Percentiles rank a stretch among this genome's conserved stretches.
These are phyloP conservation scores for Kazachstania sp. DNA, from an alignment of 1,139 yeast species.

Conservation along the genomic window DNA sequence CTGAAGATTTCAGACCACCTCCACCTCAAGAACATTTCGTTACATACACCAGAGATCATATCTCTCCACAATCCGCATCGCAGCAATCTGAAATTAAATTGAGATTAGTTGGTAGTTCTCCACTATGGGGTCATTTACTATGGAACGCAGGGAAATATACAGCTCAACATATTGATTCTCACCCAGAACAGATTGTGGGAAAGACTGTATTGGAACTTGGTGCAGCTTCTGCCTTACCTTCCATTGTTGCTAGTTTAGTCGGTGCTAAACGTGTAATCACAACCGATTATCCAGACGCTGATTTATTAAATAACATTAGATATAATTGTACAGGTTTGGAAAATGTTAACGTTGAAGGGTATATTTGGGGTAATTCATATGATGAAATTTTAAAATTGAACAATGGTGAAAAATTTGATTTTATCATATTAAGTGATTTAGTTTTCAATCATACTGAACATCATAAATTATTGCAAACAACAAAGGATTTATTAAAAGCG, in stretches of 20 bases:
- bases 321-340: conserved; percentile 43
- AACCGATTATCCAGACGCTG: conserved; percentile 93
- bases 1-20: conserved; percentile 63
- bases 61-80: conserved; percentile 32
- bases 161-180: conserved; percentile 66
- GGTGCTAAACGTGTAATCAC: conserved; percentile 60
- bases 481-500: conserved; percentile 49
- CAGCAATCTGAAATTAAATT: conserved; percentile 43
- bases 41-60: conserved; percentile 45
- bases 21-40: conserved; percentile 69
- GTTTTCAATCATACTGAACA: conserved; percentile 95
- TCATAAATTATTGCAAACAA: conserved; percentile 58
- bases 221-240: conserved; percentile 88
- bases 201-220: conserved; percentile 78
- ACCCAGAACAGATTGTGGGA: conserved; percentile 47
- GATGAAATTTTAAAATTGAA: conserved; percentile 36
- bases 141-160: conserved; percentile 93
- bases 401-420: conserved; percentile 51
- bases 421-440: conserved; percentile 76
- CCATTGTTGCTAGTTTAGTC: conserved; percentile 59
- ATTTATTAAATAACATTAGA: conserved; percentile 62
- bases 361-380: conserved; percentile 82
- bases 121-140: conserved; percentile 89
- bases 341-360: conserved; percentile 54
- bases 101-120: conserved; percentile 78